Evolutionary conservation across 768 basidiomycete species (phyloP).

Genomic region (Podaxis rugospora): DNA sequence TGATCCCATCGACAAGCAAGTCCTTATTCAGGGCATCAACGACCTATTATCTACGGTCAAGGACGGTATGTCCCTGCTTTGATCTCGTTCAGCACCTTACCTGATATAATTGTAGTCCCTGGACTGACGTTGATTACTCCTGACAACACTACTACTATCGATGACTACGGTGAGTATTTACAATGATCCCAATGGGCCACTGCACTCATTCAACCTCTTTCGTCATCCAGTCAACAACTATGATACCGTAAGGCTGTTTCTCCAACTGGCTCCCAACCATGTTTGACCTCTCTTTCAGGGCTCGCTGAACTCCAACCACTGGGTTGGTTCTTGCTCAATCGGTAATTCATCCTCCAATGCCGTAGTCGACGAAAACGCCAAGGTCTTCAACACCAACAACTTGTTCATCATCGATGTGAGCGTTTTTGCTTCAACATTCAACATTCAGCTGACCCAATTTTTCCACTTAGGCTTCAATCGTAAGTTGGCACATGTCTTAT

Average conservation of each 20-base stretch:
- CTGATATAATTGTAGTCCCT: slow-evolving; percentile 27
- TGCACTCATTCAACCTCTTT: not conserved
- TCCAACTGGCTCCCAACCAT: not conserved
- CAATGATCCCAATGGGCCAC: not conserved
- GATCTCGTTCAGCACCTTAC: not conserved
- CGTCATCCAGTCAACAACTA: slow-evolving; percentile 35
- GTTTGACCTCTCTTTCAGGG: slow-evolving; percentile 16
- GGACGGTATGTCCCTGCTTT: not conserved
- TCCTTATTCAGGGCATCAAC: slow-evolving; percentile 46
- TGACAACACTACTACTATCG: slow-evolving; percentile 52
- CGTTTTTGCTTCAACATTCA: not conserved
- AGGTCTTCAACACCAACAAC: slow-evolving; percentile 46
- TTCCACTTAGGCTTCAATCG: slow-evolving; percentile 6
- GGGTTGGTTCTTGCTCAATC: slow-evolving; percentile 38
- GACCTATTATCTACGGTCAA: slow-evolving; percentile 36
- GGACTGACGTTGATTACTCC: slow-evolving; percentile 55
- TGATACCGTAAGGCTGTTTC: slow-evolving; percentile 19
- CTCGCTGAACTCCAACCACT: slow-evolving; percentile 58
- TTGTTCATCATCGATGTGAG: slow-evolving; percentile 50
- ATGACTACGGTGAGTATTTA: slow-evolving; percentile 24
- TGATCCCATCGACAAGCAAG: slow-evolving; percentile 52
- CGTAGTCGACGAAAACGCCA: slow-evolving; percentile 56
- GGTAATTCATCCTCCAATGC: not conserved
- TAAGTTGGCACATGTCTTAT: not conserved
- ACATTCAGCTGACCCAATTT: not conserved